These are phyloP conservation scores for Metschnikowia koreensis DNA, from an alignment of 805 yeast genomes.

Conservation along the genomic window DNA sequence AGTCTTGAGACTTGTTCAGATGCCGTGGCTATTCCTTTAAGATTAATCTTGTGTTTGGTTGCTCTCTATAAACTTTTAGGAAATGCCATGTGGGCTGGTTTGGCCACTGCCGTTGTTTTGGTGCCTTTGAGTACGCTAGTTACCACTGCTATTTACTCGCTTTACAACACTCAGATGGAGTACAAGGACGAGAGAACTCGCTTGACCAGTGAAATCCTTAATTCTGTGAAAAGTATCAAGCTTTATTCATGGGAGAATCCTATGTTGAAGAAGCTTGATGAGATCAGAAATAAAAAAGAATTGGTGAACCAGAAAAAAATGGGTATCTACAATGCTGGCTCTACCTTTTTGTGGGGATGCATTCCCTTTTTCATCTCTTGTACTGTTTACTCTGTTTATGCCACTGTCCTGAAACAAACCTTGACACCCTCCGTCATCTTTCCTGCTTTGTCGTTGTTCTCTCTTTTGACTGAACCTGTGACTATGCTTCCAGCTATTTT, in stretches of 20 bases:
- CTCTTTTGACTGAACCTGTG: constrained; percentile 36
- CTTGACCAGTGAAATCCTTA: constrained; percentile 56
- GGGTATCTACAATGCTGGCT: constrained; percentile 33
- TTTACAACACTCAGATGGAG: constrained; percentile 57
- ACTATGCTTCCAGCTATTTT: constrained; percentile 32
- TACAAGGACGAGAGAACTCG: constrained; percentile 60
- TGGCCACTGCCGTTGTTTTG: constrained; percentile 51
- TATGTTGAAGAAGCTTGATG: constrained; percentile 50
- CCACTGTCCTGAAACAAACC: constrained; percentile 22
- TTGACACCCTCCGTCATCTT: constrained; percentile 38
- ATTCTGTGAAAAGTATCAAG: constrained; percentile 62
- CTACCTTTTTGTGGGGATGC: constrained; percentile 36
- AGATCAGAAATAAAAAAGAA: constrained; percentile 59
- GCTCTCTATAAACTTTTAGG: constrained; percentile 60
- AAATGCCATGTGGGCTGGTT: constrained; percentile 56
- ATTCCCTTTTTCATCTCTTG: constrained; percentile 38
- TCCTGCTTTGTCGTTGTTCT: constrained; percentile 41
- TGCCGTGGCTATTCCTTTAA: constrained; percentile 46
- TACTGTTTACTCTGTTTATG: constrained; percentile 31
- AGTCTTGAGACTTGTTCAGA: constrained; percentile 55
- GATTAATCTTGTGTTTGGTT: constrained; percentile 49
- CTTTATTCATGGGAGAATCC: constrained; percentile 71
- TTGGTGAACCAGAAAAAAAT: constrained; percentile 49
- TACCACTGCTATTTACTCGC: constrained; percentile 41
- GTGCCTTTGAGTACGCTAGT: constrained; percentile 55